phyloP scores from a whole-genome alignment of 208 protist genomes.

The Leptomonas pyrrhocoris region DNA sequence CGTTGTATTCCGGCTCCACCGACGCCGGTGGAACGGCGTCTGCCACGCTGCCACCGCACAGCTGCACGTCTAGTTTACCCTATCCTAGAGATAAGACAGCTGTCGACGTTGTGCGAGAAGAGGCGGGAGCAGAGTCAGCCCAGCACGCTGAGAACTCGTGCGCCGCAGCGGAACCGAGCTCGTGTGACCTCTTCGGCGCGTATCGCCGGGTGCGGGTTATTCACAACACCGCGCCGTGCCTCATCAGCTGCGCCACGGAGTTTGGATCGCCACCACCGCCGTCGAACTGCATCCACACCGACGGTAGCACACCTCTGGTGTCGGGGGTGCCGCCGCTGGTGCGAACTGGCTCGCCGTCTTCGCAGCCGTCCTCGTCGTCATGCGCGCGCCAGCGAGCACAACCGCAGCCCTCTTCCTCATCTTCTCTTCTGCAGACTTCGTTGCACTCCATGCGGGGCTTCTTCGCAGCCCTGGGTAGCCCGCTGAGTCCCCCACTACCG shows the following conservation, averaged over 20 bases:
- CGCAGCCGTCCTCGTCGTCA: not conserved
- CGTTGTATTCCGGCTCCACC: not conserved
- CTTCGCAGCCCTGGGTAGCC: not conserved
- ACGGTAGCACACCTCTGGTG: constrained; percentile 7
- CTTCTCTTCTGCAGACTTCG: constrained; percentile 11
- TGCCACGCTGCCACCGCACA: not conserved
- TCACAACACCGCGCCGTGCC: constrained; percentile 20
- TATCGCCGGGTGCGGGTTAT: constrained; percentile 20
- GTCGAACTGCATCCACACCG: constrained; percentile 18
- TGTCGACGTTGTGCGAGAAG: not conserved
- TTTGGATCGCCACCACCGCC: not conserved
- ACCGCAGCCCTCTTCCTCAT: not conserved
- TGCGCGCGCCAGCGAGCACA: not conserved
- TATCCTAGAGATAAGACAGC: not conserved
- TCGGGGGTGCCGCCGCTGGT: not conserved
- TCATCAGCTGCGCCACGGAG: constrained; percentile 13
- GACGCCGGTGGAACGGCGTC: not conserved
- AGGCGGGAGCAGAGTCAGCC: not conserved
- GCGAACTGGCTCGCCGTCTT: not conserved
- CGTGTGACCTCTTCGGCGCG: not conserved
- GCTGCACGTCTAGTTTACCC: not conserved
- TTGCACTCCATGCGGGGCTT: not conserved
- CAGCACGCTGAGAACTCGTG: not conserved
- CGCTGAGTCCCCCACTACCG: not conserved
- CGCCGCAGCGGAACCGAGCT: not conserved